Evolutionary conservation across 805 yeast species (phyloP).

Genomic region (Cyberlindnera meyerae): DNA sequence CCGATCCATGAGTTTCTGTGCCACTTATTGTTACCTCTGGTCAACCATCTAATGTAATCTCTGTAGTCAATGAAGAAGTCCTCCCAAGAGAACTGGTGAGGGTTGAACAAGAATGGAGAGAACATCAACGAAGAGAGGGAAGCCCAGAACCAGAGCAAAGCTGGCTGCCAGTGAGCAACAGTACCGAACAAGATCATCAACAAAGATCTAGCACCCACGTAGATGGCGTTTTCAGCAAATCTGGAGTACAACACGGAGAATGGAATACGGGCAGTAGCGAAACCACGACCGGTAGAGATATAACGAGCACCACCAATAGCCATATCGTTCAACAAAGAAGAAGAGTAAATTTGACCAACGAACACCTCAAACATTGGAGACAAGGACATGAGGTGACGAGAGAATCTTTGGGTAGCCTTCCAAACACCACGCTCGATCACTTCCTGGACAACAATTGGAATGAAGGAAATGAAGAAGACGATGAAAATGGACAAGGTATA

Average conservation of each 20-base stretch:
- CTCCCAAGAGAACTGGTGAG: slow-evolving; percentile 95
- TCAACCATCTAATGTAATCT: slow-evolving; percentile 84
- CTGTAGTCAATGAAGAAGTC: slow-evolving; percentile 96
- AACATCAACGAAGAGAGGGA: slow-evolving; percentile 81
- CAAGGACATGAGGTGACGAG: slow-evolving; percentile 61
- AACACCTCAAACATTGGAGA: slow-evolving; percentile 83
- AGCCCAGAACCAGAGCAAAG: slow-evolving; percentile 96
- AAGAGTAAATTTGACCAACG: slow-evolving; percentile 73
- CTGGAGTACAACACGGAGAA: slow-evolving; percentile 70
- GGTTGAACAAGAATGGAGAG: slow-evolving; percentile 94
- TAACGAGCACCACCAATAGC: slow-evolving; percentile 84
- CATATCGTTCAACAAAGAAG: slow-evolving; percentile 65
- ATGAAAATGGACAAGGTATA: slow-evolving; percentile 76
- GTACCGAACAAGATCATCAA: slow-evolving; percentile 69
- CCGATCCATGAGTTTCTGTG: slow-evolving; percentile 90
- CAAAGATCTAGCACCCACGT: slow-evolving; percentile 78
- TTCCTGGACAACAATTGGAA: slow-evolving; percentile 77
- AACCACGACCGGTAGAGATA: slow-evolving; percentile 83
- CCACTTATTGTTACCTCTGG: slow-evolving; percentile 88
- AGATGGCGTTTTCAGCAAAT: slow-evolving; percentile 78
- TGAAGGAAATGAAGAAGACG: slow-evolving; percentile 74
- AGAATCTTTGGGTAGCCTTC: slow-evolving; percentile 66
- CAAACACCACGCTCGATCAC: slow-evolving; percentile 77
- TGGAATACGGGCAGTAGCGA: slow-evolving; percentile 76
- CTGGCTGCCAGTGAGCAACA: slow-evolving; percentile 84